Conservation (phyloP, 208 protist species). For the Herpetomonas samuelpessoai region DNA sequence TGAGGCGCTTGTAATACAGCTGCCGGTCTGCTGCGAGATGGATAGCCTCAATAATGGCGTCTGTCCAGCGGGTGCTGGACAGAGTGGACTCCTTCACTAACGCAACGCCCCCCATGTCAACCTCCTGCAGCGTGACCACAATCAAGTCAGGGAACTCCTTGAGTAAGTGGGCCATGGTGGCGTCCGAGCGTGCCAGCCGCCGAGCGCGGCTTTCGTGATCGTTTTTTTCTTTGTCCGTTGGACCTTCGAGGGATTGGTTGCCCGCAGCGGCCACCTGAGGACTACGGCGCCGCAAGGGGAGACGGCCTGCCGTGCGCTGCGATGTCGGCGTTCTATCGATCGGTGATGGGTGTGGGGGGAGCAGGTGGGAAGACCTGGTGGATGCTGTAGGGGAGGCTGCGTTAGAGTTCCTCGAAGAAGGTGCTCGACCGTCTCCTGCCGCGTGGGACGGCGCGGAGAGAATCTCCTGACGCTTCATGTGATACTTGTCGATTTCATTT, state of each 20-base stretch:
- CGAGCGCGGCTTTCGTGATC: background rate
- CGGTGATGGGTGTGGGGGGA: background rate
- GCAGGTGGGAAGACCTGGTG: too few relatives aligned
- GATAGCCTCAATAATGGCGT: conserved; percentile 59
- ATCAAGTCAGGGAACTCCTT: conserved; percentile 70
- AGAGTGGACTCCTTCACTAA: conserved; percentile 72
- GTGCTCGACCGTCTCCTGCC: background rate
- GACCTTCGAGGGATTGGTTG: background rate
- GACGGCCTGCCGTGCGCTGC: background rate
- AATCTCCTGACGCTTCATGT: conserved; percentile 17
- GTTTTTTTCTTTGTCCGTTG: background rate
- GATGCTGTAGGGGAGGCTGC: background rate
- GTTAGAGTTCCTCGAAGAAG: background rate
- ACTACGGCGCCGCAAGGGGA: conserved; percentile 8
- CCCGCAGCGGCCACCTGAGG: background rate
- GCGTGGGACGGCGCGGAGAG: conserved; percentile 1
- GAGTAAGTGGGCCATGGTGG: conserved; percentile 16
- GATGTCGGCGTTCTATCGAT: conserved; percentile 2
- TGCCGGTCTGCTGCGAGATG: conserved; percentile 31
- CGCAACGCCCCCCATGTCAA: conserved; percentile 77
- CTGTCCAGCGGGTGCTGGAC: conserved; percentile 51
- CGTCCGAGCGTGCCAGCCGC: background rate
- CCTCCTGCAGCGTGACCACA: conserved; percentile 80
- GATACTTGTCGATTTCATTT: conserved; percentile 27
- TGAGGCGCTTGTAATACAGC: conserved; percentile 53